Evolutionary conservation across 306 rosid species (phyloP).

Genomic region (cucumber (Cucumis sativus)): DNA sequence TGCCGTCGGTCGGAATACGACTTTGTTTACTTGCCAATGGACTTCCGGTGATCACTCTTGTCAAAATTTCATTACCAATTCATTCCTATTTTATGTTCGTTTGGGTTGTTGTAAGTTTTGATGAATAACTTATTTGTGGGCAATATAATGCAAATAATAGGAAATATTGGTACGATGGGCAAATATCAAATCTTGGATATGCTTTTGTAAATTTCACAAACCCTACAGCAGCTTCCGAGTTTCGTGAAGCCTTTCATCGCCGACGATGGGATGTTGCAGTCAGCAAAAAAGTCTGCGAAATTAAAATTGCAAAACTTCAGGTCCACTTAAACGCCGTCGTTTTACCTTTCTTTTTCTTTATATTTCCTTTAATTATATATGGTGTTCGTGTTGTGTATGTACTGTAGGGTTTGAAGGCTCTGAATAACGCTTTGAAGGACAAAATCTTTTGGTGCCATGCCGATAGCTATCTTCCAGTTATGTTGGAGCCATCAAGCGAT

Average conservation of each 20-base stretch:
- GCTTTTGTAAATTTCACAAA: constrained; percentile 10
- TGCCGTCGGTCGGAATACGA: constrained; percentile 1
- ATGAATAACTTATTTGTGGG: no score
- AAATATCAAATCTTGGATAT: constrained; percentile 7
- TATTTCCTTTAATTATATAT: no score
- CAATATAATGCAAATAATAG: not conserved
- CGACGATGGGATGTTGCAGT: not conserved
- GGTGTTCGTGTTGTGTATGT: no score
- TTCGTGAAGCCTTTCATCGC: not conserved
- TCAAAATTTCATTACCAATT: not conserved
- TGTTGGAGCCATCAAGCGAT: constrained; percentile 6
- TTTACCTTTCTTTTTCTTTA: not conserved
- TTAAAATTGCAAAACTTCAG: not conserved
- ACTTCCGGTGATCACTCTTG: not conserved
- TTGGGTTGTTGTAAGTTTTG: not conserved
- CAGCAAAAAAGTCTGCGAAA: constrained; percentile 9
- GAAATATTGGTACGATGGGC: not conserved
- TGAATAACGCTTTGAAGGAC: not conserved
- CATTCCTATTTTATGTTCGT: no score
- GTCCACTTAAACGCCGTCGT: not conserved
- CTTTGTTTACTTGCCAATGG: constrained; percentile 14
- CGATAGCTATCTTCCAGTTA: not conserved
- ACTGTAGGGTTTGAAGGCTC: not conserved
- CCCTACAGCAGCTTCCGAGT: constrained; percentile 3
- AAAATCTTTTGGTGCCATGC: constrained; percentile 10